Base-by-base conservation (phyloP, 2,329 filamentous ascomycete genomes). In the Chalaropsis thielavioides region DNA sequence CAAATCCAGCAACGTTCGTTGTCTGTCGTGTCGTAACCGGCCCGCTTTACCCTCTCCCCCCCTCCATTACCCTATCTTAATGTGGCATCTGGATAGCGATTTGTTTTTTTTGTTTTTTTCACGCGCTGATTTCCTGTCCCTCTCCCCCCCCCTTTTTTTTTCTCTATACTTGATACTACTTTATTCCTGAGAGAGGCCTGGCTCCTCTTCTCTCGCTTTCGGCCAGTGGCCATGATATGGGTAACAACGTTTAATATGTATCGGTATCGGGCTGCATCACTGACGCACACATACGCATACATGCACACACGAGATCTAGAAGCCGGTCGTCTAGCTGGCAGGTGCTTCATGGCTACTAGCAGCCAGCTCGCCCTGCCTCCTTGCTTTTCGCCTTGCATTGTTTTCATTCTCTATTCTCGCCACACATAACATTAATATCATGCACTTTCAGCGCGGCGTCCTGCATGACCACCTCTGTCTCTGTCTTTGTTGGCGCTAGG, bases 51-150 rank as follows among this genome's bases (percentile, higher is more conserved):
- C 41, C 11, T 15, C 2, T 2, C 13, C 7, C 24, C 31, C 2
- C 7, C 13, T 15, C 24, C 31, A 10, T 44, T 49, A 62, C 41
- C 24, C 44, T 62, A 62, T 44, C 44, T 44, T 62, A 62, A 62
- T 62, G 44, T 35, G 43, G 60, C 60, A 62, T 62, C 43, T 35
- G 60, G 51, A 35, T 58, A 62, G 44, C 60, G 43, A 46, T 62
- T 44, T 19, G 24, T 62, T 22, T 62, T 62, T 19, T 62, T 62
- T 60, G 31, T 49, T 62, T 60, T 15, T 41, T 60, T 13, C 40
- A 19, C n/a, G 31, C 19, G 2, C 38, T 60, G 31, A 38, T 41
- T 38, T 60, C 35, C 27, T 41, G 4, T 7, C 17, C 13, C 46
- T 51, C 44, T 22, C 19, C 46, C 46, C 24, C 24, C 19, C 46